Percentiles rank a stretch among this genome's conserved stretches.
Conservation (phyloP, 208 protist species). For the Polymyxa betae region DNA sequence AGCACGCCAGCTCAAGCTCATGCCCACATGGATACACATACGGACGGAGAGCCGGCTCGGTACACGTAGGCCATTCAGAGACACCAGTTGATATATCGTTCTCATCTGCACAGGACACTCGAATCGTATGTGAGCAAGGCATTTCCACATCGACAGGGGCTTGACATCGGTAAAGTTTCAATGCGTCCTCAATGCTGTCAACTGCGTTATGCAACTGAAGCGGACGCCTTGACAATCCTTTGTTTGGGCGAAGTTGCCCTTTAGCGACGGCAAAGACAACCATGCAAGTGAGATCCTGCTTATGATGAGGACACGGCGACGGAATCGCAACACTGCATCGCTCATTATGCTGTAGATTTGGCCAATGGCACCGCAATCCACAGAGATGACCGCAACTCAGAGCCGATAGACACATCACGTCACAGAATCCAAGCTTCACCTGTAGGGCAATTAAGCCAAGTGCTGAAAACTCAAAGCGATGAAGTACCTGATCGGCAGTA, state of each 20-base stretch:
- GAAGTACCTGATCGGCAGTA: neutral
- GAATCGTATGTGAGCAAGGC: slow-evolving; percentile 1
- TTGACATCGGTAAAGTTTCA: neutral
- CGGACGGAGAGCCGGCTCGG: neutral
- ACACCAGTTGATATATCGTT: neutral
- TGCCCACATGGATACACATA: neutral
- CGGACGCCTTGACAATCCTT: neutral
- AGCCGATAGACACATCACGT: neutral
- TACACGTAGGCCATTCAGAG: neutral
- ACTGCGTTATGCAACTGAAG: neutral
- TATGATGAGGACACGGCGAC: neutral
- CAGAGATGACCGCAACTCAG: neutral
- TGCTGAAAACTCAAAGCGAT: neutral
- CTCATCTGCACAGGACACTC: neutral
- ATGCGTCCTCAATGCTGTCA: slow-evolving; percentile 2
- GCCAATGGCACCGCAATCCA: neutral
- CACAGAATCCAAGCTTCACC: neutral
- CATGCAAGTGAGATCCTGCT: neutral
- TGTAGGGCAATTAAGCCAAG: neutral
- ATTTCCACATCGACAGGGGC: neutral
- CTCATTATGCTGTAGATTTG: neutral
- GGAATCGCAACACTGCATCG: neutral
- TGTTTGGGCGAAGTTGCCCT: no score
- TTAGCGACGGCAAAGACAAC: neutral
- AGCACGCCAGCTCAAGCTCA: neutral